Base-by-base conservation (phyloP, 306 rosid species). In the Cucurbita ficifolia region DNA sequence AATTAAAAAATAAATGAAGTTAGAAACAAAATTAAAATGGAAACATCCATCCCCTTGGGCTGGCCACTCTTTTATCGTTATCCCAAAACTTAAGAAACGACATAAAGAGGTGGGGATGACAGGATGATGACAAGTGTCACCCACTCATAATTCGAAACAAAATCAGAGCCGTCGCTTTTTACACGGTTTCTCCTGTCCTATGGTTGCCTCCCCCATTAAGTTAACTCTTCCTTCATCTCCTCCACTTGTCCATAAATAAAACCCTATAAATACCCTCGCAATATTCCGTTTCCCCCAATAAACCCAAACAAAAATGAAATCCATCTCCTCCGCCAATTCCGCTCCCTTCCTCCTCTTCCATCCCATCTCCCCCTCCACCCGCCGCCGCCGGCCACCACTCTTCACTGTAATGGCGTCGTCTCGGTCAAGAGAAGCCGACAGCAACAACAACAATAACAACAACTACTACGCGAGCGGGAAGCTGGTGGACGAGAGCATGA, bases 401-500 rank as follows among this genome's bases (percentile, higher is more conserved):
- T 2, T 46, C 0, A 48, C 40, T 14, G 40, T 29, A 6, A 40
- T 11, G 3, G 72, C 67, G 6, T 63, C 60, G 21, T 63, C 58
- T 9, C 16, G 54, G n/a, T 13, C 9, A 39, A 39, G 7, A 39
- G 8, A 6, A 39, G 42, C 42, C 29, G 7, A 38, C 13, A 67
- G 54, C 18, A 39, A 0, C n/a, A 16, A 49, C 18, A 49, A 33
- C 9, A 49, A 59, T 72, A 39, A 36, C 60, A 21, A 55, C 1
- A 19, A 45, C 5, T 56, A 73, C 59, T 22, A 40, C 39, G 61
- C 54, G 3, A 7, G 77, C 13, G 70, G 81, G 35, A 40, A 78
- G 35, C 45, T 14, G 2, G 79, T 77, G 1, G 85, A 82, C 21
- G 78, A 82, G 72, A 78, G 76, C 75, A 82, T 82, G 85, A 72